Percentiles rank a stretch among this genome's conserved stretches.
Evolutionary conservation across 106 monocot species (phyloP).

Genomic region (Dioscorea alata): DNA sequence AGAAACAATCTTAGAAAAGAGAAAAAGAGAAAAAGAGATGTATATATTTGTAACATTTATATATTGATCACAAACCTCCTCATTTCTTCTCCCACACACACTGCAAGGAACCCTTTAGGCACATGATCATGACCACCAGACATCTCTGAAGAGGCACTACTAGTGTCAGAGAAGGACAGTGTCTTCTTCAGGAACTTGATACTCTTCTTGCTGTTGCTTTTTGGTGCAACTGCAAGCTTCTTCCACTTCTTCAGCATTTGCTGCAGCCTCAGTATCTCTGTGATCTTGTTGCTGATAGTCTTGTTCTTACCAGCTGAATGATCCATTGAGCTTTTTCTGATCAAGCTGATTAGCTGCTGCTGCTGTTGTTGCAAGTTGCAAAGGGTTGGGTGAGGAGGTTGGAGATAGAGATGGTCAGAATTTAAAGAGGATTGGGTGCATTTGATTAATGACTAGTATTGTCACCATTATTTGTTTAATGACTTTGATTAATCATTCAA

Average conservation of each 20-base stretch:
- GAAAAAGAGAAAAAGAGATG: too few relatives aligned
- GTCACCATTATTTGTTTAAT: background rate
- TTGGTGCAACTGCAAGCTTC: conserved; percentile 61
- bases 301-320: conserved; percentile 34
- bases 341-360: background rate
- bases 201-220: conserved; percentile 43
- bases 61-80: conserved; percentile 24
- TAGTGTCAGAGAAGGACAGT: conserved; percentile 52
- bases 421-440: conserved; percentile 17
- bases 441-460: conserved; percentile 2
- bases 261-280: conserved; percentile 70
- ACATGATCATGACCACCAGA: conserved; percentile 19
- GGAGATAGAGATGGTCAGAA: background rate
- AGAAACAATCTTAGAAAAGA: too few relatives aligned
- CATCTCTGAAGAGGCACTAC: background rate
- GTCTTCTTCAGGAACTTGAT: conserved; percentile 70
- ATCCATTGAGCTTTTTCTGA: background rate
- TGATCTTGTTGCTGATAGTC: conserved; percentile 63
- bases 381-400: background rate
- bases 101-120: conserved; percentile 25
- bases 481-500: too few relatives aligned
- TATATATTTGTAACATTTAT: background rate
- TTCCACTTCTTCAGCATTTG: conserved; percentile 91
- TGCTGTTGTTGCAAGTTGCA: background rate
- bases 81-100: conserved; percentile 32